Conservation (phyloP, 495 filamentous ascomycete genomes). For the Penicillium subrubescens region DNA sequence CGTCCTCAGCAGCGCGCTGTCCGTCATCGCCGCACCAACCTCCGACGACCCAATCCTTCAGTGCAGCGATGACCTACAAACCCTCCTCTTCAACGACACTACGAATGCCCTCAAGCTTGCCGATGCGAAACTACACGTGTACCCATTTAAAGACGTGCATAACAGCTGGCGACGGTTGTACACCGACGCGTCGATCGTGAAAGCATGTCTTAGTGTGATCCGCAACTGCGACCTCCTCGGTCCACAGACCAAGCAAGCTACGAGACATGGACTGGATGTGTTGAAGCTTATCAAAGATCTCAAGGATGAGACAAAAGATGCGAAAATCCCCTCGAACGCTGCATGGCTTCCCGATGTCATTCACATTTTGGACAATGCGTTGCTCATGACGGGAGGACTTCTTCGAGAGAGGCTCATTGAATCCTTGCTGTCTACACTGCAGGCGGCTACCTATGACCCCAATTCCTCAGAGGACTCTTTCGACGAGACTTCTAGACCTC, state of each 20-base stretch:
- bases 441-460: conserved; percentile 24
- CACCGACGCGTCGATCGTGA: conserved; percentile 73
- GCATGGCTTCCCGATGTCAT: conserved; percentile 53
- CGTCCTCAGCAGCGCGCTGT: conserved; percentile 27
- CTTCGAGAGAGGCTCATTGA: conserved; percentile 65
- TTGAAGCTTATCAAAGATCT: conserved; percentile 21
- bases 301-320: background rate
- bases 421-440: conserved; percentile 31
- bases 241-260: background rate
- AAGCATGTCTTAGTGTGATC: conserved; percentile 49
- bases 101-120: conserved; percentile 46
- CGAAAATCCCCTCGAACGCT: conserved; percentile 17
- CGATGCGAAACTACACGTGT: conserved; percentile 70
- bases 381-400: conserved; percentile 80
- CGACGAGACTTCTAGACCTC: background rate
- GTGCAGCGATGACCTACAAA: background rate
- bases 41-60: conserved; percentile 46
- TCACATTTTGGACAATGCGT: conserved; percentile 69
- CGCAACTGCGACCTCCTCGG: conserved; percentile 23
- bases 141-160: conserved; percentile 74
- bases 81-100: conserved; percentile 38
- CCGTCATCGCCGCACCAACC: conserved; percentile 32
- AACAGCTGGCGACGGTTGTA: conserved; percentile 75
- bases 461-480: background rate
- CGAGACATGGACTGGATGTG: conserved; percentile 10